Conservation (phyloP, 2,329 filamentous ascomycete genomes). For the Aureobasidium sp. region DNA sequence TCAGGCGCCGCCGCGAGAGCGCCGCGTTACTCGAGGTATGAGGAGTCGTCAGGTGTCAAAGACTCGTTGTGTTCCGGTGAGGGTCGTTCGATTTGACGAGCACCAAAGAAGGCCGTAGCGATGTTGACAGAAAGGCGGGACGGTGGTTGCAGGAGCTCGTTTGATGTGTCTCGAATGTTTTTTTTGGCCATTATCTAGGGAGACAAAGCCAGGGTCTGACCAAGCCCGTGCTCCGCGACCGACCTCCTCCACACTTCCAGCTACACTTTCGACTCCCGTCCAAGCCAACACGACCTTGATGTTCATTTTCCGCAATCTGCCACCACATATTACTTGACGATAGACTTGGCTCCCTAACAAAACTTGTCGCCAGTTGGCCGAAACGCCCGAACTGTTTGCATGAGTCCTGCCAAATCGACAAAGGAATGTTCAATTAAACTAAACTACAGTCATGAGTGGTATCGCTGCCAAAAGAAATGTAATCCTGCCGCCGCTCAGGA, state of each 20-base stretch:
- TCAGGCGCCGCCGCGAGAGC: conserved; percentile 6
- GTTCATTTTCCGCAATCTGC: background rate
- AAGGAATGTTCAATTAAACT: conserved; percentile 16
- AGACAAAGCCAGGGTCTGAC: background rate
- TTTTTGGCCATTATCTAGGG: background rate
- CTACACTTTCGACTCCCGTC: background rate
- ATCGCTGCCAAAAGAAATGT: conserved; percentile 13
- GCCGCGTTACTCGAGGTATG: background rate
- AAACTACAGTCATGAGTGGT: conserved; percentile 14
- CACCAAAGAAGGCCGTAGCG: background rate
- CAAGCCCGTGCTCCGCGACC: background rate
- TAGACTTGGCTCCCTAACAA: background rate
- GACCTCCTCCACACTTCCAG: background rate
- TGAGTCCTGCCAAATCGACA: background rate
- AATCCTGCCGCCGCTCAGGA: conserved; percentile 3
- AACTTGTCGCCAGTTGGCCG: background rate
- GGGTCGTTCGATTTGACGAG: background rate
- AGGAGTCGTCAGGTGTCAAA: background rate
- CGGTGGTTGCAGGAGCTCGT: too few relatives aligned
- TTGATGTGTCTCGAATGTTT: background rate
- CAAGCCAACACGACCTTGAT: background rate
- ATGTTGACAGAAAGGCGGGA: background rate
- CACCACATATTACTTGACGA: background rate
- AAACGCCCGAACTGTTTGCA: background rate
- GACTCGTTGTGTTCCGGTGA: too few relatives aligned